These are phyloP conservation scores for Aspergillus carbonarius DNA, from an alignment of 2,329 filamentous ascomycete species.

Conservation along the genomic window DNA sequence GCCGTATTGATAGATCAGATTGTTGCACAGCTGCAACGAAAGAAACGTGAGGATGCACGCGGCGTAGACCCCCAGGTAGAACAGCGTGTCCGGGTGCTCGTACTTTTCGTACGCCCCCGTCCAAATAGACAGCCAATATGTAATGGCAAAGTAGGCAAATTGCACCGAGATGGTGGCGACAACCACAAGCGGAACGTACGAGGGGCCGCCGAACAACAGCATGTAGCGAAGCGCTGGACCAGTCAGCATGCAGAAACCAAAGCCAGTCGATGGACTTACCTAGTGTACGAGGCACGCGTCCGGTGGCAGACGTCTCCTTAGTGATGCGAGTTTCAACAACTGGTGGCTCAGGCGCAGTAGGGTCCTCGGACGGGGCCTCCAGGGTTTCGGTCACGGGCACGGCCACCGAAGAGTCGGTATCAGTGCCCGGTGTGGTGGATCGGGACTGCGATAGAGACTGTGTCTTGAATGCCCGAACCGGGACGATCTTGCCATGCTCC, in stretches of 20 bases:
- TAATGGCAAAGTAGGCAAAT: slow-evolving; percentile 28
- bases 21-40: slow-evolving; percentile 23
- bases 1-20: slow-evolving; percentile 52
- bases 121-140: slow-evolving; percentile 33
- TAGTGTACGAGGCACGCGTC: slow-evolving; percentile 25
- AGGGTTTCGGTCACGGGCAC: not conserved
- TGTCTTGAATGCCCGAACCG: slow-evolving; percentile 9
- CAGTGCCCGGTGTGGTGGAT: slow-evolving; percentile 10
- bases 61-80: slow-evolving; percentile 57
- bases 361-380: slow-evolving; percentile 8
- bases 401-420: slow-evolving; percentile 1
- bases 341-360: slow-evolving; percentile 8
- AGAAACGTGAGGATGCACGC: slow-evolving; percentile 42
- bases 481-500: slow-evolving; percentile 20
- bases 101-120: slow-evolving; percentile 23
- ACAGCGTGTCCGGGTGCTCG: slow-evolving; percentile 27
- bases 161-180: slow-evolving; percentile 24
- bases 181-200: slow-evolving; percentile 21
- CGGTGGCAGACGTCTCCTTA: slow-evolving; percentile 24
- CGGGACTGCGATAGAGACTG: slow-evolving; percentile 1
- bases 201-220: slow-evolving; percentile 25
- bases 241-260: not conserved
- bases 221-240: slow-evolving; percentile 25
- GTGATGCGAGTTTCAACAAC: slow-evolving; percentile 12
- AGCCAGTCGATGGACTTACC: slow-evolving; percentile 14